Conservation (phyloP, 352 stramenopile species). For the Saprolegnia diclina region DNA sequence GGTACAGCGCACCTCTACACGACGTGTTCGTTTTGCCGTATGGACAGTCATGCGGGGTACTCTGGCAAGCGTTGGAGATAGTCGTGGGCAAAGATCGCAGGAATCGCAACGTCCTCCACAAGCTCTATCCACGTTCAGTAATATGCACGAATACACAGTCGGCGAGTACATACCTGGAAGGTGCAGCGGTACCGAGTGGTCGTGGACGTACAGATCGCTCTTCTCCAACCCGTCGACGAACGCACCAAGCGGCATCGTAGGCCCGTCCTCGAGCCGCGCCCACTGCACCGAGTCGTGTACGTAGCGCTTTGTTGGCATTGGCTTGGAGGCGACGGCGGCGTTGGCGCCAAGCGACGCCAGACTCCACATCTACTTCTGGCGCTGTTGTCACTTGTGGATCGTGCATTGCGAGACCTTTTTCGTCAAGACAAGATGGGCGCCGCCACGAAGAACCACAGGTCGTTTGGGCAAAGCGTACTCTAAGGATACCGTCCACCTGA, state of each 20-base stretch:
- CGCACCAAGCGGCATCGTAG: not conserved
- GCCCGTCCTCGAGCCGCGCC: conserved; percentile 19
- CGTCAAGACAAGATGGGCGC: conserved; percentile 5
- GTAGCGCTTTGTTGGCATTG: conserved; percentile 15
- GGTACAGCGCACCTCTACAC: conserved; percentile 29
- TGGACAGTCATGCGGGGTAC: not conserved
- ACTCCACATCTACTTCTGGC: conserved; percentile 14
- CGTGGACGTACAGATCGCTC: conserved; percentile 11
- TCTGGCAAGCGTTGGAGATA: conserved; percentile 34
- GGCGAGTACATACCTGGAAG: conserved; percentile 12
- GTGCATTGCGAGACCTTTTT: conserved; percentile 1
- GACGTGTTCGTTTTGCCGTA: not conserved
- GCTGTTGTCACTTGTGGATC: not conserved
- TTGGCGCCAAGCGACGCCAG: conserved; percentile 3
- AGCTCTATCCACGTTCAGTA: not conserved
- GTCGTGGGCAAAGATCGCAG: conserved; percentile 32
- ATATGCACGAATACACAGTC: too few species aligned
- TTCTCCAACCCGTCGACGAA: not conserved
- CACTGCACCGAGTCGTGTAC: conserved; percentile 18
- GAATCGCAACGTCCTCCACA: conserved; percentile 29
- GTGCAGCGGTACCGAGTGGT: conserved; percentile 21
- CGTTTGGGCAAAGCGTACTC: not conserved
- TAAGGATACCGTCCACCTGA: not conserved
- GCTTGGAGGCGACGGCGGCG: not conserved
- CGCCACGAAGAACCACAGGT: conserved; percentile 5